Conservation (phyloP, 495 filamentous ascomycete species). For the Xylaria grammica region DNA sequence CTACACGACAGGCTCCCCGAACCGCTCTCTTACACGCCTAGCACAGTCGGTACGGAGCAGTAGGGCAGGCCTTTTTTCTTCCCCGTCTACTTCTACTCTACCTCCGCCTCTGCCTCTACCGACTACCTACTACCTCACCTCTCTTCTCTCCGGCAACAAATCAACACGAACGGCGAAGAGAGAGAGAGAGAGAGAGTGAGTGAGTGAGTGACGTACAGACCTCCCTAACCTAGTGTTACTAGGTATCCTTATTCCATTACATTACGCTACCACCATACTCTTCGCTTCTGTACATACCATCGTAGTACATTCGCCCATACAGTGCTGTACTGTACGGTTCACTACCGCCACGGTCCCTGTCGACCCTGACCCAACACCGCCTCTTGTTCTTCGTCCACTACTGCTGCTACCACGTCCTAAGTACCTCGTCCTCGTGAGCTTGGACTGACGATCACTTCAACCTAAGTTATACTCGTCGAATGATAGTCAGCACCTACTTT, state of each 20-base stretch:
- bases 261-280: no score
- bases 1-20: constrained; percentile 5
- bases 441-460: constrained; percentile 42
- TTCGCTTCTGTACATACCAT: no score
- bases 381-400: constrained; percentile 9
- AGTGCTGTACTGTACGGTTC: neutral
- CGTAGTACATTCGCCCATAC: neutral
- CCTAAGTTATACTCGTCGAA: constrained; percentile 21
- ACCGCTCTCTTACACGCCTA: neutral
- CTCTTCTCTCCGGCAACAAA: no score
- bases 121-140: no score
- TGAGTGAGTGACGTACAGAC: no score
- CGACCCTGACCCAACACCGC: constrained; percentile 18
- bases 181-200: no score
- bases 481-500: constrained; percentile 25
- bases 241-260: no score
- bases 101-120: no score
- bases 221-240: no score
- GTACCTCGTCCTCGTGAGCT: constrained; percentile 20
- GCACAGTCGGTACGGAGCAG: no score
- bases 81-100: no score
- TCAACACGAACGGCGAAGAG: constrained; percentile 6
- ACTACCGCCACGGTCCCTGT: neutral
- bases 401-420: constrained; percentile 23
- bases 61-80: no score